Percentiles rank a stretch among this genome's conserved stretches.
phyloP scores from a whole-genome alignment of 495 filamentous ascomycete species.

The Neurospora sp. region DNA sequence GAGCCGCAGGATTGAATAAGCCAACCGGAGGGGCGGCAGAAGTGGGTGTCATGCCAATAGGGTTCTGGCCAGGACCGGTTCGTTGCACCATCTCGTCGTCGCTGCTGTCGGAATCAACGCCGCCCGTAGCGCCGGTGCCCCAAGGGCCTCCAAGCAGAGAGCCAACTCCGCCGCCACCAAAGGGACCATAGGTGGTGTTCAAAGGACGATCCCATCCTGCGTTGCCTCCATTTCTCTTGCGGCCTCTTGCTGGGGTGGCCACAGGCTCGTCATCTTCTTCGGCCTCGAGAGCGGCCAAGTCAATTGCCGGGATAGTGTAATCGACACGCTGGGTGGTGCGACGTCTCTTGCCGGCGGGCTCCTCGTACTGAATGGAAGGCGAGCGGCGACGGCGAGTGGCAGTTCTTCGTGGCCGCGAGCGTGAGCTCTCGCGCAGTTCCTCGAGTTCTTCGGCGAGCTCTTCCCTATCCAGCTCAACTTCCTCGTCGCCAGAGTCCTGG shows the following conservation, averaged over 20 bases:
- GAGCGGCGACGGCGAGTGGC: slow-evolving; percentile 33
- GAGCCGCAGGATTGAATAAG: slow-evolving; percentile 15
- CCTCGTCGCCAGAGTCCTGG: slow-evolving; percentile 45
- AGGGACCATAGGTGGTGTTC: slow-evolving; percentile 81
- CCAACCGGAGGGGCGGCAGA: slow-evolving; percentile 44
- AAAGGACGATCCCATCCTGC: slow-evolving; percentile 60
- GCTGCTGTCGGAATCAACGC: slow-evolving; percentile 89
- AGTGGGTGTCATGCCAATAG: slow-evolving; percentile 67
- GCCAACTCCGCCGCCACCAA: slow-evolving; percentile 69
- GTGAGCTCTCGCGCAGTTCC: slow-evolving; percentile 44
- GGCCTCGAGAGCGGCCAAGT: slow-evolving; percentile 51
- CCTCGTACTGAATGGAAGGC: slow-evolving; percentile 48
- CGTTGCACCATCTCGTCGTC: slow-evolving; percentile 73
- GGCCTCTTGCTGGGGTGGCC: slow-evolving; percentile 60
- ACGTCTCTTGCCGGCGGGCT: slow-evolving; percentile 25
- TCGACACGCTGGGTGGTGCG: slow-evolving; percentile 32
- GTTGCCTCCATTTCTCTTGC: slow-evolving; percentile 40
- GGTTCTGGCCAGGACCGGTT: slow-evolving; percentile 43
- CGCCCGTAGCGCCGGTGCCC: slow-evolving; percentile 62
- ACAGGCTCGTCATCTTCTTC: slow-evolving; percentile 54
- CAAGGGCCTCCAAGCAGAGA: slow-evolving; percentile 71
- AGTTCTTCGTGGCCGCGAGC: slow-evolving; percentile 38
- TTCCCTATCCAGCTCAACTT: slow-evolving; percentile 52
- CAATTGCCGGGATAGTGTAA: slow-evolving; percentile 60
- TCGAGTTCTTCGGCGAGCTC: slow-evolving; percentile 74